Percentiles rank a stretch among this genome's conserved stretches.
Conservation (phyloP, 2,329 filamentous ascomycete genomes). For the Scedosporium apiospermum region DNA sequence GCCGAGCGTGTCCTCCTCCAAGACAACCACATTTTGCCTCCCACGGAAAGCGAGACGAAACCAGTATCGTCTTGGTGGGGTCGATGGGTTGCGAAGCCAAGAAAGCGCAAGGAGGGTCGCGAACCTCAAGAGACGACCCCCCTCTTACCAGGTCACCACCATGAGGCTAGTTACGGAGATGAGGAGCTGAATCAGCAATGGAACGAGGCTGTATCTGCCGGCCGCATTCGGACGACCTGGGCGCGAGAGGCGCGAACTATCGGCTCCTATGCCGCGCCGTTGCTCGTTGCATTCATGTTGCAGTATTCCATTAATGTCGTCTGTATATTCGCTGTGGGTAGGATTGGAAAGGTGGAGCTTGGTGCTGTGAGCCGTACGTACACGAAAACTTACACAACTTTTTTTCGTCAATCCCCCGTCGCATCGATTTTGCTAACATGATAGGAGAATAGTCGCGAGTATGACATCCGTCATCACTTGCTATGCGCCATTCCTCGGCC, state of each 20-base stretch:
- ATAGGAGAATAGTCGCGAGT: conserved; percentile 31
- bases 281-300: conserved; percentile 66
- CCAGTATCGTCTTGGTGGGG: conserved; percentile 20
- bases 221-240: conserved; percentile 84
- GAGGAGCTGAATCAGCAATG: conserved; percentile 63
- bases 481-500: conserved; percentile 69
- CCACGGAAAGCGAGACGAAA: conserved; percentile 31
- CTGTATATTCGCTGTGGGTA: conserved; percentile 69
- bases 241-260: conserved; percentile 80
- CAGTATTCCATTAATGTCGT: conserved; percentile 81
- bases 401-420: not conserved
- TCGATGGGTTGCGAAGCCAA: conserved; percentile 39
- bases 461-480: conserved; percentile 78
- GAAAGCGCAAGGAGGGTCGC: conserved; percentile 21
- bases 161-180: conserved; percentile 28
- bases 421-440: not conserved
- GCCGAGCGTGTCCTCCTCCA: conserved; percentile 52
- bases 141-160: conserved; percentile 18
- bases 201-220: conserved; percentile 74
- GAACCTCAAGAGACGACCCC: conserved; percentile 26
- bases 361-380: conserved; percentile 32
- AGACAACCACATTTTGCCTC: conserved; percentile 56
- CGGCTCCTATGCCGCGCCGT: conserved; percentile 56
- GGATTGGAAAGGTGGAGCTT: conserved; percentile 55
- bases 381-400: not conserved